Percentiles rank a stretch among this genome's conserved stretches.
Conservation (phyloP, 2,329 filamentous ascomycete genomes). For the Herpomyces periplanetae region DNA sequence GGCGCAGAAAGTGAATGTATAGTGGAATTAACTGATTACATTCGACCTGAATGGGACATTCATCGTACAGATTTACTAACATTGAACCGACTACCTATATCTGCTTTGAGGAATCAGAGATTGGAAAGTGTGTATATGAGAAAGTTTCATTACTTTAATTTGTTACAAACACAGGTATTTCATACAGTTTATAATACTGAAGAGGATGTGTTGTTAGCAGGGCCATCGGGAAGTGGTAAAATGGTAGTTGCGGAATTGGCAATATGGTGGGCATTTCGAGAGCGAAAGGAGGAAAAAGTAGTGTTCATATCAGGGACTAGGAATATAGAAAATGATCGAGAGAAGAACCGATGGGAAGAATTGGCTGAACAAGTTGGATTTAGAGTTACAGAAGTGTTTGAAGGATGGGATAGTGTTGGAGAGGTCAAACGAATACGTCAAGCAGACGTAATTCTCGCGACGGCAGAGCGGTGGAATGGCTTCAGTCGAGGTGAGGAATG, state of each 20-base stretch:
- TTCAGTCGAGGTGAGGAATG: slow-evolving; percentile 97
- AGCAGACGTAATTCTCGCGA: slow-evolving; percentile 90
- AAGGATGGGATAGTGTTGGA: slow-evolving; percentile 94
- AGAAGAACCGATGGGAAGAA: slow-evolving; percentile 83
- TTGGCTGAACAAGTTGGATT: slow-evolving; percentile 77
- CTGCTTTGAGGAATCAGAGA: slow-evolving; percentile 46
- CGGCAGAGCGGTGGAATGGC: slow-evolving; percentile 98
- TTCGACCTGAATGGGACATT: slow-evolving; percentile 82
- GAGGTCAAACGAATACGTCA: slow-evolving; percentile 81
- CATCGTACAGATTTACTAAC: slow-evolving; percentile 81
- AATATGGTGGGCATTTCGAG: slow-evolving; percentile 98
- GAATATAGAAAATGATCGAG: slow-evolving; percentile 71
- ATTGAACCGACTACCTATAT: slow-evolving; percentile 52
- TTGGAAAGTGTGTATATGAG: slow-evolving; percentile 60
- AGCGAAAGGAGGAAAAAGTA: slow-evolving; percentile 74
- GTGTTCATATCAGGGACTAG: slow-evolving; percentile 99
- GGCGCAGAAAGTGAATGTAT: slow-evolving; percentile 82
- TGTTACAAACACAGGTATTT: slow-evolving; percentile 97
- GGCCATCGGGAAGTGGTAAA: slow-evolving; percentile 85
- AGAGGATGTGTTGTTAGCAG: slow-evolving; percentile 68
- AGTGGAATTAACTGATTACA: slow-evolving; percentile 87
- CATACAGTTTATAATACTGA: slow-evolving; percentile 75
- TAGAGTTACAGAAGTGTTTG: too few relatives aligned
- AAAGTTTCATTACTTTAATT: slow-evolving; percentile 85
- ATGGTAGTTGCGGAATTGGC: slow-evolving; percentile 80